A percentile compares a stretch with the other conserved stretches of the same genome.
phyloP scores from a whole-genome alignment of 2,329 filamentous ascomycete species.

The Phymatotrichopsis omnivora region DNA sequence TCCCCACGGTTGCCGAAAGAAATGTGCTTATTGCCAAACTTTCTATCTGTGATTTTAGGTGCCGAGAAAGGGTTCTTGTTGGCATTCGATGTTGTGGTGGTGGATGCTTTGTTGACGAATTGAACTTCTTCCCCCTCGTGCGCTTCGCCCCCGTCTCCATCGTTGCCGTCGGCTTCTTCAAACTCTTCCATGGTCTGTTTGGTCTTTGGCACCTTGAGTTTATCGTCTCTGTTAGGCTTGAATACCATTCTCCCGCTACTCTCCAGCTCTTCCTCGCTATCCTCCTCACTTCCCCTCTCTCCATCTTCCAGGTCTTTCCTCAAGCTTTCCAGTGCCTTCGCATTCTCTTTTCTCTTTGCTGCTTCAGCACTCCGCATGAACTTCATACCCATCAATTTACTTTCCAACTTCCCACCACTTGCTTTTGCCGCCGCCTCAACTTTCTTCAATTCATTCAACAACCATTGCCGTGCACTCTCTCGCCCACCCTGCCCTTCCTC shows the following conservation, averaged over 20 bases:
- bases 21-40: not conserved
- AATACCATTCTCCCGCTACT: slow-evolving; percentile 62
- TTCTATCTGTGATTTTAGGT: slow-evolving; percentile 6
- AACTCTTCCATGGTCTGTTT: slow-evolving; percentile 20
- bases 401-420: slow-evolving; percentile 40
- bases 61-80: slow-evolving; percentile 27
- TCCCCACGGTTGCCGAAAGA: slow-evolving; percentile 1
- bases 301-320: slow-evolving; percentile 51
- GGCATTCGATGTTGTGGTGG: slow-evolving; percentile 12
- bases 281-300: slow-evolving; percentile 36
- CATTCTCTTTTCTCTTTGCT: slow-evolving; percentile 65
- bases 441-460: slow-evolving; percentile 43
- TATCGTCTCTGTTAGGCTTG: slow-evolving; percentile 41
- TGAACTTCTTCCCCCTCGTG: slow-evolving; percentile 35
- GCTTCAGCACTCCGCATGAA: slow-evolving; percentile 92
- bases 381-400: slow-evolving; percentile 69
- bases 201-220: not conserved
- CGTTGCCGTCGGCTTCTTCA: slow-evolving; percentile 15
- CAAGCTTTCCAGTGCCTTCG: slow-evolving; percentile 52
- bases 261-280: slow-evolving; percentile 44
- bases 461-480: slow-evolving; percentile 37
- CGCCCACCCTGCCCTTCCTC: slow-evolving; percentile 54
- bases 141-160: slow-evolving; percentile 13
- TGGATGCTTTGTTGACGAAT: slow-evolving; percentile 27
- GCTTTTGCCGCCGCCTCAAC: slow-evolving; percentile 37